Evolutionary conservation across 441 rosid species (phyloP), one percentile per base, ranked within the genome.

Genomic region (Eutrema salsugineum): DNA sequence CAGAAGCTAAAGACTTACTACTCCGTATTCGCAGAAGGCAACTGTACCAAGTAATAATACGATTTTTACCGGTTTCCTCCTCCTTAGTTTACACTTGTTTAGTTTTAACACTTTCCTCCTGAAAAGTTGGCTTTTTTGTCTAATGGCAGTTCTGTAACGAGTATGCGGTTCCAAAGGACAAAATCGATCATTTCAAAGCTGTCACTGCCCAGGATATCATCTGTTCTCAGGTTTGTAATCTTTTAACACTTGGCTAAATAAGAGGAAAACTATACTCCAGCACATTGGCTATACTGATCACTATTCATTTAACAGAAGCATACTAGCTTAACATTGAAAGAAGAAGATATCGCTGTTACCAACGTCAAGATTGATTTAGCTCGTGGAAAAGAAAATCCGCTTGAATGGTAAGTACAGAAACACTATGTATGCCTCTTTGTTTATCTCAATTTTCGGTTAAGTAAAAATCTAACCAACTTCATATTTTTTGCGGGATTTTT

Each of bases 361-460:
- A 94, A 90, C 80, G 94, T 85, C 48, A 84, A 81, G 83, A 94
- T 94, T 72, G 99, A 91, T 83, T 83, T 94, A 83, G 88, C 97
- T 59, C 89, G 86, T 73, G 99, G 99, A 82, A 86, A 79, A 80
- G 69, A 79, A 70, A 94, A 88, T 75, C 99, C 97, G 63, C 95
- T 94, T 14, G 85, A 91, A 79, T 86, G 97, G 97, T 94, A 88
- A 36, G 39, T 15, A 16, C 57, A 53, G 11, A 36, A 54, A 17
- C 65, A 47, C 28, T 14, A 3, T 30, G 17, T 19, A 30, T 30
- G 57, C 69, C 43, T 68, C 15, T 27, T 61, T 36, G 14, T 40
- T 68, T 51, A 62, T 36, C 15, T 32, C 59, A 15, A 39, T 49
- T 60, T 24, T 38, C 4, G 54, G 54, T 71, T 54, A 44, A 19